Evolutionary conservation across 805 yeast genomes (phyloP), one percentile per base, ranked within the genome.

Genomic region (Teunomyces atbi): DNA sequence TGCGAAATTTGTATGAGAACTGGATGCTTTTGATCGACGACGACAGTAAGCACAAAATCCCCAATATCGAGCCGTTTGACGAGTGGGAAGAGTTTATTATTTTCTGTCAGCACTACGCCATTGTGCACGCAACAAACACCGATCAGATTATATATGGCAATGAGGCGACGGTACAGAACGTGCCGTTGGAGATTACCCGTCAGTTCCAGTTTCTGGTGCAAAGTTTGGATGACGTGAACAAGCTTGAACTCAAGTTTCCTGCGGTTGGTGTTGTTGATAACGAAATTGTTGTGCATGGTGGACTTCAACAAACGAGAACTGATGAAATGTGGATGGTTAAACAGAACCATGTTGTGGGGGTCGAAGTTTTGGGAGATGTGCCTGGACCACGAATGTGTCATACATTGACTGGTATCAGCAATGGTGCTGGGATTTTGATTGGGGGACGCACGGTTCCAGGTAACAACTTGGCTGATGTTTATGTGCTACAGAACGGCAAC

Each of bases 51-150:
- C 37, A 45, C 0, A 60, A 63, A 34, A 73, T 88, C 6, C 70
- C 69, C 13, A 40, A 57, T 0, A 71, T 85, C 16, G 95, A 87
- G 59, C 78, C 79, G 3, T 88, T 87, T 62, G 96, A 88, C 61
- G 96, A 88, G 64, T 78, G 87, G 80, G 96, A 87, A 64, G 96
- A 87, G 62, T 86, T 87, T 51, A 74, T 82, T 23, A 58, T 84
- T 11, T 87, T 85, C 57, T 79, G 88, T 47, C 92, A 86, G 55
- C 94, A 87, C 60, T 88, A 87, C 57, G 69, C 82, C 30, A 70
- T 84, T 33, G 69, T 83, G 2, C 90, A 84, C 62, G 89, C 89
- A 10, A 73, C 83, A 0, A 80, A 77, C 53, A 53, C 12, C 19
- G 28, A 36, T 3, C 28, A 36, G 16, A 7, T 13, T 23, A 28